Evolutionary conservation across 2,329 filamentous ascomycete genomes (phyloP).

Genomic region (Xylaria sp.): DNA sequence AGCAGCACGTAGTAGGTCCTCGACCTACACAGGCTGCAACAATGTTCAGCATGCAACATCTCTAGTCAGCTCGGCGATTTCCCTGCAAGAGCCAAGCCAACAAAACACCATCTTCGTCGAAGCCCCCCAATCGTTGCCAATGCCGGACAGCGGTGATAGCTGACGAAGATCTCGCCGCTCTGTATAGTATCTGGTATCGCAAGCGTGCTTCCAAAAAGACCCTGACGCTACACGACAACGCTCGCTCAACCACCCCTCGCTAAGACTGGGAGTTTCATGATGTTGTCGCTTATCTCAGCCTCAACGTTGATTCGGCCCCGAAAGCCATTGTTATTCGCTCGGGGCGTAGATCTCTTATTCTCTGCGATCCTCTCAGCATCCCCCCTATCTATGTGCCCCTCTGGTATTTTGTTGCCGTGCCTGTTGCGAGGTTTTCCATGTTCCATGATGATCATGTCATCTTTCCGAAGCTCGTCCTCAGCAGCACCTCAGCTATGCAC

Average conservation of each 20-base stretch:
- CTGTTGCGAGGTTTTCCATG: conserved; percentile 11
- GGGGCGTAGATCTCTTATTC: neutral
- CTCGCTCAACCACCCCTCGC: conserved; percentile 9
- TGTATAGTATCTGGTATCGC: neutral
- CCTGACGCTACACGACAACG: neutral
- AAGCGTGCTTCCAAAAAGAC: neutral
- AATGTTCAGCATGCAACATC: neutral
- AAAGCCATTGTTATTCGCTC: conserved; percentile 9
- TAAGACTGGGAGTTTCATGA: conserved; percentile 28
- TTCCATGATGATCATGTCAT: conserved; percentile 25
- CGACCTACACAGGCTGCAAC: neutral
- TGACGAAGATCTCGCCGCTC: conserved; percentile 13
- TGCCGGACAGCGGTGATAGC: conserved; percentile 24
- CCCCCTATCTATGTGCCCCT: neutral
- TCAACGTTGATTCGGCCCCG: conserved; percentile 33
- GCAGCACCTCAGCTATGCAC: conserved; percentile 25
- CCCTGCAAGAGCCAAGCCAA: conserved; percentile 17
- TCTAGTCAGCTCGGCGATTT: conserved; percentile 16
- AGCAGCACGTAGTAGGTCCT: neutral
- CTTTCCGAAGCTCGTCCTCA: conserved; percentile 16
- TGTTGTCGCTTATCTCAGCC: conserved; percentile 37
- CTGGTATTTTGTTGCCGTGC: neutral
- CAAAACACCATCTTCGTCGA: conserved; percentile 7
- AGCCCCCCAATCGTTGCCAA: neutral
- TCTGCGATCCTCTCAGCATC: neutral